Evolutionary conservation across 371 early-diverging fungal species (phyloP).

Genomic region (Cokeromyces recurvatus): DNA sequence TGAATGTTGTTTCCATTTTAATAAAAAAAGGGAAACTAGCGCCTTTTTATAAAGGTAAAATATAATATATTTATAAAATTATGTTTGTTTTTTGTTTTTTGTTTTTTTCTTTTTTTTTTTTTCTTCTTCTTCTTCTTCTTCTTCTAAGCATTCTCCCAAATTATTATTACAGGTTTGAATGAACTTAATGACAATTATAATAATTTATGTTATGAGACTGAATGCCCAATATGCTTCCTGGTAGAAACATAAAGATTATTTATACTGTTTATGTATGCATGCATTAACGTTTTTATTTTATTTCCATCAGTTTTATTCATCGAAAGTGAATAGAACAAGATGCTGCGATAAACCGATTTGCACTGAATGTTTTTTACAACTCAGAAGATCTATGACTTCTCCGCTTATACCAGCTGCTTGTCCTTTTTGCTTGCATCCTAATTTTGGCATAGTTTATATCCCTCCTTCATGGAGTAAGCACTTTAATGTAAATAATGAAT

Average conservation of each 20-base stretch:
- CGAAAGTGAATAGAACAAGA: constrained; percentile 80
- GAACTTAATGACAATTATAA: constrained; percentile 23
- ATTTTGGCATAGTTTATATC: constrained; percentile 77
- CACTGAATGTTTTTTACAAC: constrained; percentile 90
- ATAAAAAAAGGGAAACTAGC: constrained; percentile 71
- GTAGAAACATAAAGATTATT: constrained; percentile 26
- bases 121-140: too few relatives aligned
- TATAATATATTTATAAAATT: too few relatives aligned
- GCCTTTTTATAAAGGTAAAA: constrained; percentile 79
- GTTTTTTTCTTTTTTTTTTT: too few relatives aligned
- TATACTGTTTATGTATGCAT: background rate
- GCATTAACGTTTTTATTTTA: background rate
- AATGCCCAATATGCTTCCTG: constrained; percentile 92
- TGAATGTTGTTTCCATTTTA: constrained; percentile 57
- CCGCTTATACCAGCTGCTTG: constrained; percentile 64
- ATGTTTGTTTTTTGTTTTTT: too few relatives aligned
- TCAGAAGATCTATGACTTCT: constrained; percentile 59
- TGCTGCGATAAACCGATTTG: constrained; percentile 92
- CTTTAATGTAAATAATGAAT: too few relatives aligned
- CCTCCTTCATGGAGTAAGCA: constrained; percentile 30
- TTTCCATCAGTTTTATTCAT: constrained; percentile 70
- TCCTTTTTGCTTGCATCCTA: constrained; percentile 81
- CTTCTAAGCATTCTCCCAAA: background rate
- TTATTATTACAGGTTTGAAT: constrained; percentile 2
- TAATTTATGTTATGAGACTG: constrained; percentile 35